These are phyloP conservation scores for Yamadazyma friedrichii DNA, from an alignment of 1,139 yeast species.

Conservation along the genomic window DNA sequence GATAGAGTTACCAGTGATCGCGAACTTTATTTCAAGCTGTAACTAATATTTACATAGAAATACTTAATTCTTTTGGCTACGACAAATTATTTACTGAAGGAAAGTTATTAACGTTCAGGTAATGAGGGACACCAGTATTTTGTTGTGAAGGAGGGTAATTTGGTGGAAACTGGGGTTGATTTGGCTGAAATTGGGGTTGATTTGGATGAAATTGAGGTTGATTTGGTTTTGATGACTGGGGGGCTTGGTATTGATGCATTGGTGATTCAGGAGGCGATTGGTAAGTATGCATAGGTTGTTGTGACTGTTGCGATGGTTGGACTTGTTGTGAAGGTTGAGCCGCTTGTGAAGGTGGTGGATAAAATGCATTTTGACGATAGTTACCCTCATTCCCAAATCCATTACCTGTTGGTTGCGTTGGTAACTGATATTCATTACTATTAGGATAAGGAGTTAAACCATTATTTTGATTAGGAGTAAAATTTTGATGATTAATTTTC, in stretches of 20 bases:
- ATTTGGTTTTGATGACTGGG: too few relatives aligned
- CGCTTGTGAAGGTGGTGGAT: slow-evolving; percentile 1
- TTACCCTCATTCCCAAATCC: slow-evolving; percentile 16
- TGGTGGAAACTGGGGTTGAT: slow-evolving; percentile 19
- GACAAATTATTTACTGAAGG: slow-evolving; percentile 23
- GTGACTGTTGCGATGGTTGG: slow-evolving; percentile 1
- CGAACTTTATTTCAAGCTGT: neutral
- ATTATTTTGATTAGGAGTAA: neutral
- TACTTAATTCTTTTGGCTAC: neutral
- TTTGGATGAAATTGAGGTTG: neutral
- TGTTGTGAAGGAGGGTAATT: too few relatives aligned
- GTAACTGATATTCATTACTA: slow-evolving; percentile 1
- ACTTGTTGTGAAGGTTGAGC: slow-evolving; percentile 1
- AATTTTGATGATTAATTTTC: slow-evolving; percentile 14
- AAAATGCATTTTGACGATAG: neutral
- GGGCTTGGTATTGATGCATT: neutral
- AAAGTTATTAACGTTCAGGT: slow-evolving; percentile 30
- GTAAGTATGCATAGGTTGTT: neutral
- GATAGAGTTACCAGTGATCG: neutral
- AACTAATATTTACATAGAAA: too few relatives aligned
- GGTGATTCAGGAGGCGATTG: slow-evolving; percentile 4
- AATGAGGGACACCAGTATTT: slow-evolving; percentile 13
- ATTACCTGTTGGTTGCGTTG: slow-evolving; percentile 16
- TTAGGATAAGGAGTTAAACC: slow-evolving; percentile 7
- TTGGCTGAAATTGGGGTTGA: neutral